phyloP scores from a whole-genome alignment of 371 early-diverging fungal genomes.

The Mucor velutinosus region DNA sequence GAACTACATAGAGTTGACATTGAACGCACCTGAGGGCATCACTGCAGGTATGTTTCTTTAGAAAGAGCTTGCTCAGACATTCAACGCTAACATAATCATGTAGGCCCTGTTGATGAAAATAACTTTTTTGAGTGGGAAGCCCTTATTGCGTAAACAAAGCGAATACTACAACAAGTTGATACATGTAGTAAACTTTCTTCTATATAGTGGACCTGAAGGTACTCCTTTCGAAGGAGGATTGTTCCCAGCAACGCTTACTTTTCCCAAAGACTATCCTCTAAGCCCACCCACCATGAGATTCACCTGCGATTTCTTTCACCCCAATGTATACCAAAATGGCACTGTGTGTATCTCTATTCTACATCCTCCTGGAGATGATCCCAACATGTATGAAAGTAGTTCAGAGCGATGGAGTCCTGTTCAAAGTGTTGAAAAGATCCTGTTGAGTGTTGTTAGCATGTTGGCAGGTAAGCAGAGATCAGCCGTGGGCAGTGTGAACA shows the following conservation, averaged over 20 bases:
- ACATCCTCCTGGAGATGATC: constrained; percentile 98
- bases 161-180: background rate
- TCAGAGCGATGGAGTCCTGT: constrained; percentile 97
- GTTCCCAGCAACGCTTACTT: constrained; percentile 83
- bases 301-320: constrained; percentile 93
- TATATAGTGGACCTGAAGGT: constrained; percentile 85
- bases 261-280: constrained; percentile 95
- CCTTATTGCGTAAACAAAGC: constrained; percentile 75
- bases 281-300: constrained; percentile 92
- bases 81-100: background rate
- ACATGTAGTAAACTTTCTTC: constrained; percentile 2
- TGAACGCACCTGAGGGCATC: constrained; percentile 96
- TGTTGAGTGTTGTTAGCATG: constrained; percentile 94
- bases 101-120: constrained; percentile 88
- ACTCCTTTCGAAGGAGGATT: constrained; percentile 92
- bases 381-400: constrained; percentile 92
- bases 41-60: constrained; percentile 71
- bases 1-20: constrained; percentile 74
- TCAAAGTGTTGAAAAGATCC: constrained; percentile 96
- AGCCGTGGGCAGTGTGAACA: background rate
- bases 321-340: constrained; percentile 97
- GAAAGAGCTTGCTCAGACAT: background rate
- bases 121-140: constrained; percentile 98
- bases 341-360: constrained; percentile 99
- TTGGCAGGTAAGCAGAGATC: constrained; percentile 64